These are phyloP conservation scores for Exophiala aquamarina DNA, from an alignment of 2,329 filamentous ascomycete genomes.

Conservation along the genomic window DNA sequence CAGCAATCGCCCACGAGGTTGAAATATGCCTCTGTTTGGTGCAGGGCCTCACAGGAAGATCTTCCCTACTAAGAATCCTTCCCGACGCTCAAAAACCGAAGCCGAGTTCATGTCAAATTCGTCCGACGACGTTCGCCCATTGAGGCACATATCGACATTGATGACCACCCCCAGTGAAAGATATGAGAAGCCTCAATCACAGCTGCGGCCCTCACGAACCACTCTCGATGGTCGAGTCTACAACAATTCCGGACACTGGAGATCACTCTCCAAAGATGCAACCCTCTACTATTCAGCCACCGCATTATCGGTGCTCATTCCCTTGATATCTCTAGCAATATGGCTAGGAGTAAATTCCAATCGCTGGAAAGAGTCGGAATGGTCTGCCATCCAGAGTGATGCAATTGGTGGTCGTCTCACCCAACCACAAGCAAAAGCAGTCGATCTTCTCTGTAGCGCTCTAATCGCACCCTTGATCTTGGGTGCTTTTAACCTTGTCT, in stretches of 20 bases:
- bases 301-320: not conserved
- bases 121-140: too few species aligned
- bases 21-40: too few species aligned
- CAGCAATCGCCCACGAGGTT: too few species aligned
- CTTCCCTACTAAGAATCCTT: too few species aligned
- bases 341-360: not conserved
- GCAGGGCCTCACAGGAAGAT: too few species aligned
- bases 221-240: not conserved
- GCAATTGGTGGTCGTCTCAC: constrained; percentile 22
- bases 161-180: too few species aligned
- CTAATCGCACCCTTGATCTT: constrained; percentile 20
- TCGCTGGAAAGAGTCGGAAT: not conserved
- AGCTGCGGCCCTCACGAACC: too few species aligned
- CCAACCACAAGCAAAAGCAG: constrained; percentile 22
- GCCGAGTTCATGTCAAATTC: too few species aligned
- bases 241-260: not conserved
- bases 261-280: constrained; percentile 1
- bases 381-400: constrained; percentile 1
- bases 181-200: too few species aligned
- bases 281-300: not conserved
- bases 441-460: constrained; percentile 23
- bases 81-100: too few species aligned
- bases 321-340: not conserved
- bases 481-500: constrained; percentile 16
- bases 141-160: too few species aligned